A percentile compares a stretch with the other conserved stretches of the same genome.
phyloP scores from a whole-genome alignment of 805 yeast species.

The Lachancea meyersii region DNA sequence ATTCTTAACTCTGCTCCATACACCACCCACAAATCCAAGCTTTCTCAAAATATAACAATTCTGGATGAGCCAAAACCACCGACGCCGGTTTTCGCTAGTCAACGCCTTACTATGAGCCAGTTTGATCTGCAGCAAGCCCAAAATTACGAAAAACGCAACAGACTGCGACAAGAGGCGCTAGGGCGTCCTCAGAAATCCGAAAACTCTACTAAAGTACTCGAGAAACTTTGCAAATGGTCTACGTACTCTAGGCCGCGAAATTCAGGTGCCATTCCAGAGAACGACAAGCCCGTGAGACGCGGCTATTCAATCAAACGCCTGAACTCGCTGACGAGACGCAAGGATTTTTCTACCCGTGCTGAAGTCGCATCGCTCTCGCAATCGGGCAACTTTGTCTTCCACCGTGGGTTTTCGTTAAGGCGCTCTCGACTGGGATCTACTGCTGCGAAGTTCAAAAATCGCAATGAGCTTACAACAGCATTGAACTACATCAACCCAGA shows the following conservation, averaged over 20 bases:
- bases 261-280: not conserved
- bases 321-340: conserved; percentile 12
- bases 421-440: not conserved
- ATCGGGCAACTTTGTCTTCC: conserved; percentile 21
- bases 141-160: conserved; percentile 10
- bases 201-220: conserved; percentile 1
- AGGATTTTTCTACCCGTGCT: conserved; percentile 21
- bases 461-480: conserved; percentile 18
- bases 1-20: too few relatives aligned
- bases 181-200: not conserved
- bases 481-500: conserved; percentile 18
- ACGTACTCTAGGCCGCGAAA: conserved; percentile 2
- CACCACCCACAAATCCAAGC: conserved; percentile 5
- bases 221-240: conserved; percentile 10
- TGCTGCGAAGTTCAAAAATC: conserved; percentile 11
- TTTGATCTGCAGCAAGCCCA: conserved; percentile 14
- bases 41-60: conserved; percentile 3
- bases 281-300: not conserved
- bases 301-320: not conserved
- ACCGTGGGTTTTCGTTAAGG: conserved; percentile 22
- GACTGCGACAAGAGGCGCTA: conserved; percentile 7
- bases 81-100: not conserved
- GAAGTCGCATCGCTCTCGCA: conserved; percentile 15
- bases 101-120: conserved; percentile 8
- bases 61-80: conserved; percentile 1